Conservation (phyloP, 345 rosid genomes). For the Boechera stricta region DNA sequence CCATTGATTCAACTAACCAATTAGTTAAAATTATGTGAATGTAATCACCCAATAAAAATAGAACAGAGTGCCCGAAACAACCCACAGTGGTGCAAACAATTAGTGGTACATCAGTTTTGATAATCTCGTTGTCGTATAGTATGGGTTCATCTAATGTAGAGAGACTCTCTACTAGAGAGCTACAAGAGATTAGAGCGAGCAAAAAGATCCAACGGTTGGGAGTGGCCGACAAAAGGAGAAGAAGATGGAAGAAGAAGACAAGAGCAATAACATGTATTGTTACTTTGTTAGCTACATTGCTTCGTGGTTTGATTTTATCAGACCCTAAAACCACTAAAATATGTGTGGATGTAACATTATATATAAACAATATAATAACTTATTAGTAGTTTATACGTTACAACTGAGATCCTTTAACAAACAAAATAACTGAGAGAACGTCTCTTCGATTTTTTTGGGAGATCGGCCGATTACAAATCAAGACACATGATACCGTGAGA, state of each 20-base stretch:
- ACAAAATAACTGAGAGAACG: constrained; percentile 2
- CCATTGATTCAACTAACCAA: not conserved
- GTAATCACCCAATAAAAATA: not conserved
- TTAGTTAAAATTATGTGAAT: not conserved
- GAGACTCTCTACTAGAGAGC: too few relatives aligned
- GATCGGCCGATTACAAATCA: not conserved
- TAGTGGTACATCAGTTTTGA: not conserved
- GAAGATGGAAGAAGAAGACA: constrained; percentile 39
- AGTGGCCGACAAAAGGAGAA: constrained; percentile 38
- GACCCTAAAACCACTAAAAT: constrained; percentile 13
- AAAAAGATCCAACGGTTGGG: constrained; percentile 29
- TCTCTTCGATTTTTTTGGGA: not conserved
- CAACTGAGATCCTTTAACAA: constrained; percentile 9
- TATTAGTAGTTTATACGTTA: constrained; percentile 18
- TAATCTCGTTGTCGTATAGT: not conserved
- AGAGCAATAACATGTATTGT: constrained; percentile 39
- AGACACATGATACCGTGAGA: not conserved
- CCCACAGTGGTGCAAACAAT: not conserved
- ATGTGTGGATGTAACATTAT: constrained; percentile 6
- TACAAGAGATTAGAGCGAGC: not conserved
- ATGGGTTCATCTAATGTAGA: constrained; percentile 9
- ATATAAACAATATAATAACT: constrained; percentile 1
- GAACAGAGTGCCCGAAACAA: not conserved
- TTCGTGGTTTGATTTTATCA: constrained; percentile 33
- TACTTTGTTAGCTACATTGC: constrained; percentile 36